These are phyloP conservation scores for Akebia trifoliata DNA, from an alignment of 164 flowering plant species.

Conservation along the genomic window DNA sequence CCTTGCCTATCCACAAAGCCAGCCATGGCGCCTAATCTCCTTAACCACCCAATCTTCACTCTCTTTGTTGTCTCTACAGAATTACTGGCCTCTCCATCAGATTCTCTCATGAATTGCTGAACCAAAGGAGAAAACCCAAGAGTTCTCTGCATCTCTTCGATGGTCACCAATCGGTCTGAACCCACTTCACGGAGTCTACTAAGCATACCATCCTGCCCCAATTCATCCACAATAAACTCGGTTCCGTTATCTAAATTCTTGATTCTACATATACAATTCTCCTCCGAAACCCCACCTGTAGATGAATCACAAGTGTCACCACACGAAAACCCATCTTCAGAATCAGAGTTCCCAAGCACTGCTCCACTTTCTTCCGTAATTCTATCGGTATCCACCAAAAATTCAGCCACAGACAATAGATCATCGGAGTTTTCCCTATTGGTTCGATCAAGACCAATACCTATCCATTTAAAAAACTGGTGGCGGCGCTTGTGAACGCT, in stretches of 20 bases:
- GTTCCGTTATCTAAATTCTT: too few relatives aligned
- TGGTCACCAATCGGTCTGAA: slow-evolving; percentile 23
- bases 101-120: slow-evolving; percentile 28
- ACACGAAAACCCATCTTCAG: too few relatives aligned
- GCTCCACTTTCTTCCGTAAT: too few relatives aligned
- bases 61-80: slow-evolving; percentile 16
- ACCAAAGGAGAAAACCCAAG: slow-evolving; percentile 34
- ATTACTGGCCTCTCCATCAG: slow-evolving; percentile 15
- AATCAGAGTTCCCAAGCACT: too few relatives aligned
- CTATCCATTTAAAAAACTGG: too few relatives aligned
- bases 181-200: slow-evolving; percentile 32
- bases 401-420: too few relatives aligned
- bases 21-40: slow-evolving; percentile 42
- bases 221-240: slow-evolving; percentile 26
- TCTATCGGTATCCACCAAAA: too few relatives aligned
- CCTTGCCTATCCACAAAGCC: slow-evolving; percentile 33
- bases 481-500: too few relatives aligned
- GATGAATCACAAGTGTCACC: too few relatives aligned
- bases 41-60: slow-evolving; percentile 42
- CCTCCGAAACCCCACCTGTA: slow-evolving; percentile 14
- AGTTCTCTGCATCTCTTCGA: slow-evolving; percentile 38
- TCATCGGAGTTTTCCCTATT: too few relatives aligned
- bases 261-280: slow-evolving; percentile 18
- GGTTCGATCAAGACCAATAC: too few relatives aligned
- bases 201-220: slow-evolving; percentile 23